phyloP scores from a whole-genome alignment of 225 moss, liverwort and hornwort species.

The Marchantia polymorpha region DNA sequence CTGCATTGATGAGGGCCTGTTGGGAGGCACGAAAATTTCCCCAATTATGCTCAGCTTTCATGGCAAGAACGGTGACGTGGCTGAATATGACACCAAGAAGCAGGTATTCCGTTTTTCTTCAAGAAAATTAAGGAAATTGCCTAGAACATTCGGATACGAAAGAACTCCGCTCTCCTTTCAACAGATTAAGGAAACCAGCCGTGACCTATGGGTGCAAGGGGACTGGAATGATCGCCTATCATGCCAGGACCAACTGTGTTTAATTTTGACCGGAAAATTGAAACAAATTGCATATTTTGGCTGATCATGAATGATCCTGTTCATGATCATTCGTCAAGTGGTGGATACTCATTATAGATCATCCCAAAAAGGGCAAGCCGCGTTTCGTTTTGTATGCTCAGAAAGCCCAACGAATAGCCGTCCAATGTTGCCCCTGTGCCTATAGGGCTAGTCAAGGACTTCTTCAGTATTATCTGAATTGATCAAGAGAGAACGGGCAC shows the following conservation, averaged over 20 bases:
- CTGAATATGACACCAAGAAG: slow-evolving; percentile 40
- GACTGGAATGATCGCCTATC: no score
- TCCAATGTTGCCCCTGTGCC: slow-evolving; percentile 73
- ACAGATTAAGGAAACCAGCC: no score
- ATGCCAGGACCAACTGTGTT: no score
- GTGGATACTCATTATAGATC: slow-evolving; percentile 73
- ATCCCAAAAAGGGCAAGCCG: slow-evolving; percentile 49
- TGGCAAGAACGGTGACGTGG: slow-evolving; percentile 59
- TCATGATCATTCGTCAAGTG: neutral
- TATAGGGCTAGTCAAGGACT: slow-evolving; percentile 57
- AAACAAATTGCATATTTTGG: no score
- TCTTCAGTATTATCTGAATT: slow-evolving; percentile 59
- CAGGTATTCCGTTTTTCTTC: slow-evolving; percentile 63
- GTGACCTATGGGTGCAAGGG: no score
- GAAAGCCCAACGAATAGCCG: slow-evolving; percentile 56
- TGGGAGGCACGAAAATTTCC: slow-evolving; percentile 3
- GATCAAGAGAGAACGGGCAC: neutral
- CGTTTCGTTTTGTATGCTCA: slow-evolving; percentile 45
- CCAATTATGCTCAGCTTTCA: slow-evolving; percentile 36
- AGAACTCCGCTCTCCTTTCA: no score
- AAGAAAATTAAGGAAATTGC: slow-evolving; percentile 34
- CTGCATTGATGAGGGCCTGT: slow-evolving; percentile 16
- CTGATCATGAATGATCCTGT: no score
- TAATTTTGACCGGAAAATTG: no score
- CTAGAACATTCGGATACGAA: neutral